These are phyloP conservation scores for Nyctanthes arbortristis DNA, from an alignment of 257 asterid genomes.

Conservation along the genomic window DNA sequence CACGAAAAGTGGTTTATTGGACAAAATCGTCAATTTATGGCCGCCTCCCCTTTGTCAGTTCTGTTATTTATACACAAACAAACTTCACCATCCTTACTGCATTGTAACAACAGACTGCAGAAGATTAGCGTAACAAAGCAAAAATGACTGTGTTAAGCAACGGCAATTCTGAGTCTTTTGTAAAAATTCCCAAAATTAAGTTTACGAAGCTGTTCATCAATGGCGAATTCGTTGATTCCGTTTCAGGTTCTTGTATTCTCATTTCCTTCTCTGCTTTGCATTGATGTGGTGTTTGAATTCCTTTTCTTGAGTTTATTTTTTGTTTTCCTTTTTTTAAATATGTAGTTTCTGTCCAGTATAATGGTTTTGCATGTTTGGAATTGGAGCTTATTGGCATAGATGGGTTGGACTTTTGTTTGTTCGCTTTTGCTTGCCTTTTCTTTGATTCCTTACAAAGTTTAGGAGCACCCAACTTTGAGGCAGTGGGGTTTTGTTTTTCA, in stretches of 20 bases:
- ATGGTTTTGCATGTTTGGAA: background rate
- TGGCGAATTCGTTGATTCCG: slow-evolving; percentile 60
- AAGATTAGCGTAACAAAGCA: background rate
- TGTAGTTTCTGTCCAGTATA: background rate
- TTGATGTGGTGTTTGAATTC: background rate
- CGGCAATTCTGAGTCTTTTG: slow-evolving; percentile 20
- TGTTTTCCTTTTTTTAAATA: background rate
- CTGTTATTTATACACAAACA: background rate
- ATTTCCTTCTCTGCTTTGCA: background rate
- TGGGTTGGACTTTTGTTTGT: background rate
- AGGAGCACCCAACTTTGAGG: background rate
- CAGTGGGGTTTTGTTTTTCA: background rate
- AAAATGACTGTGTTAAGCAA: slow-evolving; percentile 29
- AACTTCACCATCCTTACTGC: too few relatives aligned
- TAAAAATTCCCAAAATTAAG: slow-evolving; percentile 47
- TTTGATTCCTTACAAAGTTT: background rate
- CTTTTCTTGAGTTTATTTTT: background rate
- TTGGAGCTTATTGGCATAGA: background rate
- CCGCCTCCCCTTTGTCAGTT: too few relatives aligned
- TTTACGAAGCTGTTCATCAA: slow-evolving; percentile 71
- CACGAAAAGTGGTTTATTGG: too few relatives aligned
- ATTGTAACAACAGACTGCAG: too few relatives aligned
- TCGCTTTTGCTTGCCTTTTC: background rate
- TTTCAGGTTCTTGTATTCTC: slow-evolving; percentile 47
- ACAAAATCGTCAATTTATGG: too few relatives aligned